Conservation (phyloP, 2,329 filamentous ascomycete genomes). For the Mycosphaerella sp. region DNA sequence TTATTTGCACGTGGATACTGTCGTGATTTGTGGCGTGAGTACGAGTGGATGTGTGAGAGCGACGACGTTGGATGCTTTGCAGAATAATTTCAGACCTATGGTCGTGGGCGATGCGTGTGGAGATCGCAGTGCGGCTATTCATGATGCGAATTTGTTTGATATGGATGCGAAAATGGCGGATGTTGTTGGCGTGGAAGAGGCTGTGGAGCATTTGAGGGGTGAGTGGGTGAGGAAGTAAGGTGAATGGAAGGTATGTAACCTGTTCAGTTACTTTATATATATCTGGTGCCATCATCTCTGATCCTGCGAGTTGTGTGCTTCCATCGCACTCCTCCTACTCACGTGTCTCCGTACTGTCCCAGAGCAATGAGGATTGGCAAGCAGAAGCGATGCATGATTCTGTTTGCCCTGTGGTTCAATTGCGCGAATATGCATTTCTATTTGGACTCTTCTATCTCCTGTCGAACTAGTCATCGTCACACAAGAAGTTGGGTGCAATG, state of each 20-base stretch:
- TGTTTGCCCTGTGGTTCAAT: neutral
- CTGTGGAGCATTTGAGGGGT: slow-evolving; percentile 15
- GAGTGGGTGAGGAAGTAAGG: neutral
- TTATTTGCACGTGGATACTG: slow-evolving; percentile 21
- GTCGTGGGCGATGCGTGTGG: slow-evolving; percentile 24
- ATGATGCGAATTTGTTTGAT: slow-evolving; percentile 27
- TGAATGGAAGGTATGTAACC: too few relatives aligned
- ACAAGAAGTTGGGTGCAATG: slow-evolving; percentile 29
- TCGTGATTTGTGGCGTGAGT: slow-evolving; percentile 25
- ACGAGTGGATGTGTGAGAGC: slow-evolving; percentile 26
- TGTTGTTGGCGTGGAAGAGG: slow-evolving; percentile 23
- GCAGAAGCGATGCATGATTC: neutral
- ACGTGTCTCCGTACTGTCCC: neutral
- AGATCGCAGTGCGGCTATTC: slow-evolving; percentile 22
- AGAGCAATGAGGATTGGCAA: slow-evolving; percentile 4
- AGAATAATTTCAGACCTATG: slow-evolving; percentile 23
- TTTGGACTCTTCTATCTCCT: slow-evolving; percentile 28
- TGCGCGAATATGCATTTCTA: neutral
- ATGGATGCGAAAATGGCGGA: slow-evolving; percentile 28
- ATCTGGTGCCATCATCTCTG: too few relatives aligned
- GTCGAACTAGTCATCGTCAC: slow-evolving; percentile 28
- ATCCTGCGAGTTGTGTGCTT: too few relatives aligned
- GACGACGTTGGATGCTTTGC: slow-evolving; percentile 24
- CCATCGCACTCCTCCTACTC: too few relatives aligned
- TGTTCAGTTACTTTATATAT: too few relatives aligned